A percentile compares a stretch with the other conserved stretches of the same genome.
Evolutionary conservation across 208 protist genomes (phyloP).

Genomic region (Acanthamoeba healyi): DNA sequence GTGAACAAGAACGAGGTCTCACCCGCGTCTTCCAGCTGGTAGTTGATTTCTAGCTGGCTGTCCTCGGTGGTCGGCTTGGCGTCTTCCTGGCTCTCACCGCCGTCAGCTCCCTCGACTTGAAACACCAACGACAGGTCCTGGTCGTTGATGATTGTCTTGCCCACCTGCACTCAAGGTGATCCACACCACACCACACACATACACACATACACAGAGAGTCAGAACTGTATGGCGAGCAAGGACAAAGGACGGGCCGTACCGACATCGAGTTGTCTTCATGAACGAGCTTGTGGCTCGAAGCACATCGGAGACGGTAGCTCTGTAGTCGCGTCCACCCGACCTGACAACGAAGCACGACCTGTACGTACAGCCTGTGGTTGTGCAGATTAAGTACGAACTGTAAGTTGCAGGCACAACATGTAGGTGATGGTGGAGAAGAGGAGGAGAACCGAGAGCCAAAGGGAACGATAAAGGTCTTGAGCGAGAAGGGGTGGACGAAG

Average conservation of each 20-base stretch:
- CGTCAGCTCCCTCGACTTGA: neutral
- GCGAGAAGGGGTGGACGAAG: slow-evolving; percentile 30
- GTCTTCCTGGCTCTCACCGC: neutral
- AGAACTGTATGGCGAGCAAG: neutral
- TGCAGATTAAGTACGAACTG: neutral
- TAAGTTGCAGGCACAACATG: neutral
- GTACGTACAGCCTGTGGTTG: slow-evolving; percentile 14
- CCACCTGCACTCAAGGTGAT: neutral
- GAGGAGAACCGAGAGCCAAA: neutral
- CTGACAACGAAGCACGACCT: slow-evolving; percentile 16
- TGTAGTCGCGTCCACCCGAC: neutral
- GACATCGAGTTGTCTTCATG: neutral
- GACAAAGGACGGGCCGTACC: neutral
- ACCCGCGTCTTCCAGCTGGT: neutral
- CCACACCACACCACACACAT: too few species aligned
- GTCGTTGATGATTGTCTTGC: neutral
- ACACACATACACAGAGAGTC: too few species aligned
- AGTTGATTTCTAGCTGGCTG: neutral
- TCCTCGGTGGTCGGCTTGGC: neutral
- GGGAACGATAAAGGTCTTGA: slow-evolving; percentile 17
- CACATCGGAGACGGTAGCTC: neutral
- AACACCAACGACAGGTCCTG: slow-evolving; percentile 26
- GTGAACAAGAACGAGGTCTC: neutral
- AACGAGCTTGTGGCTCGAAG: neutral
- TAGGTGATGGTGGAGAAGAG: neutral